Evolutionary conservation across 306 rosid species (phyloP).

Genomic region (Pterocarpus macrocarpus): DNA sequence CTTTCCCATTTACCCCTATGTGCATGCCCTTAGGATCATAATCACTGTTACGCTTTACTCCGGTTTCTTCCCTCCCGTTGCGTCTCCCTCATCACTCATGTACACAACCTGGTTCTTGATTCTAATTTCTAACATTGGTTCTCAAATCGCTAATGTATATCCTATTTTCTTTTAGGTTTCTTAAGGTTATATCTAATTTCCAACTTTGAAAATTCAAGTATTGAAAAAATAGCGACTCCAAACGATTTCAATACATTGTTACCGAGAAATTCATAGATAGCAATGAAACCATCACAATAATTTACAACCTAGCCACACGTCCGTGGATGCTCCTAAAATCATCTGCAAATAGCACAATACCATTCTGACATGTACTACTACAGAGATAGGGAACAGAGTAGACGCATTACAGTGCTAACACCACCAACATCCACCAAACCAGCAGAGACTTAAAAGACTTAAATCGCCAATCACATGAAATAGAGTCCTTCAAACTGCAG

Average conservation of each 20-base stretch:
- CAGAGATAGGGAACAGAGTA: slow-evolving; percentile 47
- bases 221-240: neutral
- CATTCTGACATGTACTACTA: slow-evolving; percentile 43
- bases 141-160: neutral
- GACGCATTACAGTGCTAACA: slow-evolving; percentile 55
- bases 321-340: slow-evolving; percentile 33
- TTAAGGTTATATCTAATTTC: neutral
- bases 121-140: neutral
- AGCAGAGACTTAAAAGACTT: slow-evolving; percentile 58
- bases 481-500: slow-evolving; percentile 64
- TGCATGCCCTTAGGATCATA: no score
- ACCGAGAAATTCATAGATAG: slow-evolving; percentile 20
- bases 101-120: neutral
- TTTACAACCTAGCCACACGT: slow-evolving; percentile 50
- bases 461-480: slow-evolving; percentile 62
- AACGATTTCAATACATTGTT: neutral
- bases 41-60: neutral
- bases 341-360: slow-evolving; percentile 47
- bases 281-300: slow-evolving; percentile 40
- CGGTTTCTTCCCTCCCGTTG: neutral
- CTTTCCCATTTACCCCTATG: no score
- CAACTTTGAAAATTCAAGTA: neutral
- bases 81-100: no score
- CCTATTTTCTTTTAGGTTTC: neutral
- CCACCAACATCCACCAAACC: slow-evolving; percentile 56